Evolutionary conservation across 345 rosid species (phyloP), one percentile per base, ranked within the genome.

Genomic region (Eucalyptus cloeziana): DNA sequence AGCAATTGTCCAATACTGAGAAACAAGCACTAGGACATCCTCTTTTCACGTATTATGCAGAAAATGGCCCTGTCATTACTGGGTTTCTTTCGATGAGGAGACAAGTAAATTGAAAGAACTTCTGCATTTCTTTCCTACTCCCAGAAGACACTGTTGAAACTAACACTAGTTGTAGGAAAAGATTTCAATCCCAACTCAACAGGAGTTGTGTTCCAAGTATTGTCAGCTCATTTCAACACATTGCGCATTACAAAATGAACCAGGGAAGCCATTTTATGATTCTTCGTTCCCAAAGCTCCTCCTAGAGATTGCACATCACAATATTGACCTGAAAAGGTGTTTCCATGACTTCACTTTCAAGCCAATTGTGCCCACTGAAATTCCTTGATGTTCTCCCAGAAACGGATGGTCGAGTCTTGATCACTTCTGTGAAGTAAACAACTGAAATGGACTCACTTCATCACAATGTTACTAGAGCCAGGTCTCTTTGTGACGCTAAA

Each of bases 391-490:
- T 40, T 76, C 85, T 76, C 30, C 85, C 85, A 40, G 47, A 40
- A 76, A 76, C 3, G 47, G 30, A 76, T 40, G 47, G 30, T 76
- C 3, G 2, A 40, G 85, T 76, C 27, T 13, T 37, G 85, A 76
- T 76, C 83, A 11, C 85, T 71, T 71, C 43, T 37, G 83, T 71
- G 81, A 52, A 71, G 14, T 76, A 76, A 76, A 37, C 47, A 76
- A 76, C 47, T 76, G 47, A 76, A 76, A 76, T 11, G 85, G 47
- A 76, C 6, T 76, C 21, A 76, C 45, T 76, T 76, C 83, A 76
- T 76, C 83, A 49, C 90, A 85, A 91, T 67, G 50, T 89, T 87
- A 88, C 92, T 91, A 80, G 62, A 85, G 25, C 92, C 92, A 31
- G 88, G 90, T 62, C 45, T 87, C 62, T 85, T 89, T 40, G 83